Conservation (phyloP, 805 yeast species). For the Ogataea trehaloabstinens region DNA sequence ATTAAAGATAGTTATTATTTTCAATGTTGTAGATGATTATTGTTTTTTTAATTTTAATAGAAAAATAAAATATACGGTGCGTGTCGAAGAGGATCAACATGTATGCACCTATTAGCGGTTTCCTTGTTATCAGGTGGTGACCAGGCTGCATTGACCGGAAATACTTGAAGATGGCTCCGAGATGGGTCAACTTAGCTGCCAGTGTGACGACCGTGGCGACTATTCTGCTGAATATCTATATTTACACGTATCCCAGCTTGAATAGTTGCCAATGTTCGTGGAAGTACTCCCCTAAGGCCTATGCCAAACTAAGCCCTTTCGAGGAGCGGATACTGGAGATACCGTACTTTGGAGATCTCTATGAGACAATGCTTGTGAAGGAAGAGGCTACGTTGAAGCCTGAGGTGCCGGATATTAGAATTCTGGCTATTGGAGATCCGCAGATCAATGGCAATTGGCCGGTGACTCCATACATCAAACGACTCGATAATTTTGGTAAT, state of each 20-base stretch:
- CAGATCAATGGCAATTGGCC: conserved; percentile 91
- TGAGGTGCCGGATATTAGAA: conserved; percentile 40
- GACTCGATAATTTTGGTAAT: conserved; percentile 85
- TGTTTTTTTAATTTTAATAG: no score
- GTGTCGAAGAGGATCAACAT: no score
- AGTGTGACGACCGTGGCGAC: conserved; percentile 39
- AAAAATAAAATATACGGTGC: no score
- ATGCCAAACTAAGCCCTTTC: conserved; percentile 17
- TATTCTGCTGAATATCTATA: conserved; percentile 53
- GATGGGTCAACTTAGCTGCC: conserved; percentile 12
- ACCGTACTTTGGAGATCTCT: conserved; percentile 36
- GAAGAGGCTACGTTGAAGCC: conserved; percentile 15
- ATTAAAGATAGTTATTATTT: no score
- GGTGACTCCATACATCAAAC: conserved; percentile 63
- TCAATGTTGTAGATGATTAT: no score
- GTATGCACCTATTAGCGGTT: no score
- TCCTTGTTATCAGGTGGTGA: background rate
- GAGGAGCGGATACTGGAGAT: conserved; percentile 16
- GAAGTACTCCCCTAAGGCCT: conserved; percentile 34
- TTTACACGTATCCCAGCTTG: conserved; percentile 74
- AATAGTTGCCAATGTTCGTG: conserved; percentile 58
- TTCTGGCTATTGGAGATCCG: conserved; percentile 92
- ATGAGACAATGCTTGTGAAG: conserved; percentile 28
- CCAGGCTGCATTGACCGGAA: background rate
- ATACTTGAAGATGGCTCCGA: conserved; percentile 12